phyloP scores from a whole-genome alignment of 177 flowering plant species.

The Vitis hybrid region DNA sequence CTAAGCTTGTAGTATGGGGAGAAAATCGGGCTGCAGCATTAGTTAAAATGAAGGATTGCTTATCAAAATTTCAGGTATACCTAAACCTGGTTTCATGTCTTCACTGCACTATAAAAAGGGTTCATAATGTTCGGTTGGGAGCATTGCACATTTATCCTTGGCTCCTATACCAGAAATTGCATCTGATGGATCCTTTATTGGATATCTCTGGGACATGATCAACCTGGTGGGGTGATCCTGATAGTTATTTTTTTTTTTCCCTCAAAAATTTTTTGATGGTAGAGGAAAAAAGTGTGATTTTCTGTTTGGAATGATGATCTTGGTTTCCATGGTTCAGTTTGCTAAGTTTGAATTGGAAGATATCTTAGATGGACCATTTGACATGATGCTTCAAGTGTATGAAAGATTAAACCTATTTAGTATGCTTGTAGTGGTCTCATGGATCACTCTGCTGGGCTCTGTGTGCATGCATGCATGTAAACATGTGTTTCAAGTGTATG shows the following conservation, averaged over 20 bases:
- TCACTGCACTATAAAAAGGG: background rate
- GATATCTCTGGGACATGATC: background rate
- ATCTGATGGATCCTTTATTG: background rate
- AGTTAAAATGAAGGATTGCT: slow-evolving; percentile 78
- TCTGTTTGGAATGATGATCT: background rate
- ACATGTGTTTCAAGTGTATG: no score
- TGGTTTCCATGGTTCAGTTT: background rate
- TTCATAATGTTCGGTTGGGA: background rate
- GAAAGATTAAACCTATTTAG: no score
- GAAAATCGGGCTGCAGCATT: slow-evolving; percentile 80
- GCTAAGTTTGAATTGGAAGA: background rate
- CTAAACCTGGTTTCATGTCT: background rate
- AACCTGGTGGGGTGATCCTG: background rate
- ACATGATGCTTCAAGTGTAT: background rate
- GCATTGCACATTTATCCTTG: slow-evolving; percentile 2
- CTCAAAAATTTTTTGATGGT: background rate
- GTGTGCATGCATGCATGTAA: no score
- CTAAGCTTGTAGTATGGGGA: slow-evolving; percentile 98
- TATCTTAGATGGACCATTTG: background rate
- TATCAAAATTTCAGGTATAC: slow-evolving; percentile 86
- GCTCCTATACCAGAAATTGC: background rate
- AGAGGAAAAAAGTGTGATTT: background rate
- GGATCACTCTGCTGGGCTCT: background rate
- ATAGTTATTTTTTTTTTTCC: background rate
- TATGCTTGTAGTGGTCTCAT: background rate